These are phyloP conservation scores for Candida boleticola DNA, from an alignment of 805 yeast species.

Conservation along the genomic window DNA sequence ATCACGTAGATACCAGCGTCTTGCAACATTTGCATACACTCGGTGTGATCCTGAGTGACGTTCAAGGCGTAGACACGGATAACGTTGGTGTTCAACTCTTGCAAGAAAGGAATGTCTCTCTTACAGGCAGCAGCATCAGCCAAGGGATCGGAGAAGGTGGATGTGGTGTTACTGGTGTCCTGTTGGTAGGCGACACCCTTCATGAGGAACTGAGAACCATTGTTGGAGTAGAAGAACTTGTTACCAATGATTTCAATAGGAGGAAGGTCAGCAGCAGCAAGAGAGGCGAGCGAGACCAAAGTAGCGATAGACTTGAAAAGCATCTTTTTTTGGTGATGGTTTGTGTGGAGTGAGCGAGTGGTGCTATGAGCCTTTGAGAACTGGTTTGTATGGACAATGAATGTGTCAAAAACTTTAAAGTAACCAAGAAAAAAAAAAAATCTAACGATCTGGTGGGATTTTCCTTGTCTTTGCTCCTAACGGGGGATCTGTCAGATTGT, in stretches of 20 bases:
- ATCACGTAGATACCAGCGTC: conserved; percentile 91
- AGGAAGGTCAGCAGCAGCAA: conserved; percentile 32
- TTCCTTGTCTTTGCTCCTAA: neutral
- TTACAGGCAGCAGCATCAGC: conserved; percentile 60
- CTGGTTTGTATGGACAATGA: conserved; percentile 1
- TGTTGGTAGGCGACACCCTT: conserved; percentile 81
- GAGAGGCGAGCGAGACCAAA: conserved; percentile 20
- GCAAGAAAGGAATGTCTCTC: conserved; percentile 72
- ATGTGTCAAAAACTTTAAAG: conserved; percentile 3
- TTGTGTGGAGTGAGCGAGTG: neutral
- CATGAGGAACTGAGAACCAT: conserved; percentile 76
- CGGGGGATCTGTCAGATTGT: no score
- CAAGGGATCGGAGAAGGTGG: conserved; percentile 64
- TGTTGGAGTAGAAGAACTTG: conserved; percentile 73
- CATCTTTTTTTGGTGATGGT: conserved; percentile 24
- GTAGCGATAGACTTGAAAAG: conserved; percentile 31
- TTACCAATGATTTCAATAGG: conserved; percentile 72
- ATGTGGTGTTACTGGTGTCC: conserved; percentile 52
- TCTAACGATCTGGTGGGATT: no score
- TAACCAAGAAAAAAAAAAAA: no score
- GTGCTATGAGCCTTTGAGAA: neutral
- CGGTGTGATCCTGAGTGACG: conserved; percentile 59
- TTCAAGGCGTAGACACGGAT: conserved; percentile 76
- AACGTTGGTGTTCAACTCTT: conserved; percentile 61
- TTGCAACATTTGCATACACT: conserved; percentile 62